A percentile compares a stretch with the other conserved stretches of the same genome.
These are phyloP conservation scores for Incumbomyces delicatus DNA, from an alignment of 2,329 filamentous ascomycete genomes.

Conservation along the genomic window DNA sequence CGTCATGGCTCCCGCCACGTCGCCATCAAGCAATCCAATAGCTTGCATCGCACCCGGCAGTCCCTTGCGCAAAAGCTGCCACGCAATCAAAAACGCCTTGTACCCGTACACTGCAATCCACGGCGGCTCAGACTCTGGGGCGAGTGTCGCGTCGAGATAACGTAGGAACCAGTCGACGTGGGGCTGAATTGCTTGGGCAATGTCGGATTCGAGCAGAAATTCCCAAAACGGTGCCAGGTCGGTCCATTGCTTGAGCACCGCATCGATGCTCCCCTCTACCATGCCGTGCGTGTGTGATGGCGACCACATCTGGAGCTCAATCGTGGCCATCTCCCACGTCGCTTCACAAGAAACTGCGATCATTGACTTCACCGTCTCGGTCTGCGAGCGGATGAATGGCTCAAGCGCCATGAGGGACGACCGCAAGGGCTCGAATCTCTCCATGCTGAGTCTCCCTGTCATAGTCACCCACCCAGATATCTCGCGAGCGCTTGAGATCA, in stretches of 20 bases:
- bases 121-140: constrained; percentile 26
- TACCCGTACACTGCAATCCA: constrained; percentile 34
- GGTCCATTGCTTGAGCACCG: constrained; percentile 23
- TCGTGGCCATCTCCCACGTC: constrained; percentile 35
- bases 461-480: constrained; percentile 37
- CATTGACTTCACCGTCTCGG: constrained; percentile 16
- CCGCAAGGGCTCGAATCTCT: constrained; percentile 28
- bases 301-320: constrained; percentile 35
- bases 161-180: constrained; percentile 33
- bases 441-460: constrained; percentile 33
- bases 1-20: constrained; percentile 10
- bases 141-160: constrained; percentile 25
- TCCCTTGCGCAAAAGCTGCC: constrained; percentile 27
- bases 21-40: constrained; percentile 26
- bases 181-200: constrained; percentile 26
- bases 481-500: constrained; percentile 34
- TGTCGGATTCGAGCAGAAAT: constrained; percentile 23
- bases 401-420: constrained; percentile 28
- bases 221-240: constrained; percentile 25
- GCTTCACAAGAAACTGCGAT: constrained; percentile 19
- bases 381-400: constrained; percentile 22
- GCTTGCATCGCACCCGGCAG: constrained; percentile 27
- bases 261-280: constrained; percentile 29
- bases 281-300: constrained; percentile 32
- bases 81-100: constrained; percentile 34